Base-by-base conservation (phyloP, 2,329 filamentous ascomycete genomes). In the Emmonsiellopsis sp. region DNA sequence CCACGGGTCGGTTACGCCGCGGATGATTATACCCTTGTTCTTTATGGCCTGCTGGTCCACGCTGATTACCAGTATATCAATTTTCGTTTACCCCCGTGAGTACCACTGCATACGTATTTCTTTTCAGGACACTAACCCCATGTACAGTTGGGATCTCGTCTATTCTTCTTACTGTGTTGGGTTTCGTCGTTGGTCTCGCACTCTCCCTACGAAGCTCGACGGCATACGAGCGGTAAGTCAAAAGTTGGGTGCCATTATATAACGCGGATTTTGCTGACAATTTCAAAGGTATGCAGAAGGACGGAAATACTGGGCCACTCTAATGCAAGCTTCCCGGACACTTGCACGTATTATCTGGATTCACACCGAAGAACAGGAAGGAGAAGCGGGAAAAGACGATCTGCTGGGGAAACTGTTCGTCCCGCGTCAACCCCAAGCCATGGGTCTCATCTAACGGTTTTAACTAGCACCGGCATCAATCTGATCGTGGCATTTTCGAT, bases 101-200 rank as follows among this genome's bases (percentile, higher is more conserved):
- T 65, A 2, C 48, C 27, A 5, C 13, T 53, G 53, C 14, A 56
- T 49, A 43, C 50, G 54, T 43, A 58, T 54, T 42, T 53, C 21
- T 51, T 3, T 39, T 39, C 36, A 39, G 11, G 21, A 27, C 44
- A 7, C 40, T 53, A 33, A 53, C 53, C 55, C 9, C 51, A 48
- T 34, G 45, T 47, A 13, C 36, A 67, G 66, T 84, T 14, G 78
- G 77, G 45, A 82, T 90, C n/a, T 54, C 55, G 7, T 55, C 56
- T n/a, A 77, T 88, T 34, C 74, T 90, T 17, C 76, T 91, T 51
- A 90, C 86, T 1, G 82, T 91, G 51, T 79, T 86, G 44, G 87
- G 87, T 84, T 90, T 91, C 72, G 84, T 91, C 55, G 86, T 91
- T 66, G 84, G 84, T 79, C 72, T 91, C 55, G 80, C 84, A n/a